Evolutionary conservation across 768 basidiomycete genomes (phyloP).

Genomic region (Suillus occidentalis): DNA sequence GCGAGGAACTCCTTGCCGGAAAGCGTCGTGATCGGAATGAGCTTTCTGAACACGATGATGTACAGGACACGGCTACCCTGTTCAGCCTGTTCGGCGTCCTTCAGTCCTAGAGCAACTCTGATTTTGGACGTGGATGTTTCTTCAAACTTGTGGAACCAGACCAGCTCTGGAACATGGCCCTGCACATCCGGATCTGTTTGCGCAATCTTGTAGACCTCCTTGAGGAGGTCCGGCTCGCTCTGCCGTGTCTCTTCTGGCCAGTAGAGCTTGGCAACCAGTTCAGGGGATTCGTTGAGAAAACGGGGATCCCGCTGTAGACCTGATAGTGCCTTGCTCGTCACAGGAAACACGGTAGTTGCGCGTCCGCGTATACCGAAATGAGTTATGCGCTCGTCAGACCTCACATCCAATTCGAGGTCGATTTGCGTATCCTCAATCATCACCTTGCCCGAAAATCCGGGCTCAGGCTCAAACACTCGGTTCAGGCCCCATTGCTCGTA

Average conservation of each 20-base stretch:
- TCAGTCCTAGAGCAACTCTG: too few relatives aligned
- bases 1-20: neutral
- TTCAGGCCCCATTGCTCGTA: too few relatives aligned
- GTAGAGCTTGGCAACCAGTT: neutral
- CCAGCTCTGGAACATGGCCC: too few relatives aligned
- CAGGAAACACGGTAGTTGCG: conserved; percentile 11
- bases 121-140: too few relatives aligned
- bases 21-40: neutral
- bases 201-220: neutral
- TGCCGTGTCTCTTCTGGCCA: neutral
- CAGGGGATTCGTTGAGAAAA: neutral
- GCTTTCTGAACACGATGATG: neutral
- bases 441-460: neutral
- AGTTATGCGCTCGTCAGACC: neutral
- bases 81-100: neutral
- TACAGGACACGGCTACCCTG: neutral
- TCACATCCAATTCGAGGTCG: neutral
- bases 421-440: neutral
- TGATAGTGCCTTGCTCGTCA: neutral
- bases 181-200: too few relatives aligned
- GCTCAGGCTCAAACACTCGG: too few relatives aligned
- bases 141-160: too few relatives aligned
- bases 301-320: neutral
- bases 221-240: neutral
- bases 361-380: conserved; percentile 11